phyloP scores from a whole-genome alignment of 192 early-diverging fungal genomes.

The Coemansia sp. region DNA sequence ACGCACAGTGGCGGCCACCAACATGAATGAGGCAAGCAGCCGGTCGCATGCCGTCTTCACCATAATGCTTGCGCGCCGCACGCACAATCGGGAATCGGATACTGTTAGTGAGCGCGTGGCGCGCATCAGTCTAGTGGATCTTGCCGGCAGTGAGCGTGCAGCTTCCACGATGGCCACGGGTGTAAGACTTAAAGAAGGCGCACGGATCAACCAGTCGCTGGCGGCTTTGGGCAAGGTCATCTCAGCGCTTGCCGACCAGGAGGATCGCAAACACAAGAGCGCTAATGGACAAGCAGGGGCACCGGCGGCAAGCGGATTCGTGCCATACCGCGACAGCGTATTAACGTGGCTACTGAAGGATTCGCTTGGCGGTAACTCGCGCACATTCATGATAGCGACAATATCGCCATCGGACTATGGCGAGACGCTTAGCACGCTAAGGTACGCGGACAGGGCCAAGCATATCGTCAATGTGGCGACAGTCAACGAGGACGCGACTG shows the following conservation, averaged over 20 bases:
- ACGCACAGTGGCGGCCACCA: conserved; percentile 85
- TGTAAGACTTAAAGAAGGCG: conserved; percentile 83
- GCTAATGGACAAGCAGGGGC: background rate
- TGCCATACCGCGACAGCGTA: conserved; percentile 92
- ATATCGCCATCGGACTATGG: conserved; percentile 76
- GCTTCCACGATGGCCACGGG: conserved; percentile 86
- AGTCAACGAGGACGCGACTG: conserved; percentile 88
- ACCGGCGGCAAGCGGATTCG: conserved; percentile 54
- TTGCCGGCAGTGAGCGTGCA: conserved; percentile 93
- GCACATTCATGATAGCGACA: conserved; percentile 80
- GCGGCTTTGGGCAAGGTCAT: conserved; percentile 95
- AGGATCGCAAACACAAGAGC: conserved; percentile 39
- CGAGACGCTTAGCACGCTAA: conserved; percentile 82
- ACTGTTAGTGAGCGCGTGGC: conserved; percentile 75
- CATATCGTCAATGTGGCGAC: conserved; percentile 88
- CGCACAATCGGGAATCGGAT: conserved; percentile 49
- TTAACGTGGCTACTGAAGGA: conserved; percentile 86
- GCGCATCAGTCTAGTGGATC: conserved; percentile 85
- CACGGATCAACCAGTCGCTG: conserved; percentile 92
- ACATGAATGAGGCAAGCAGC: conserved; percentile 93
- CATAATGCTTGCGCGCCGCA: conserved; percentile 69
- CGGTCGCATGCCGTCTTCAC: conserved; percentile 89
- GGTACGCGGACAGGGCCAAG: conserved; percentile 91
- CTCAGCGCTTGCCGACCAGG: conserved; percentile 79
- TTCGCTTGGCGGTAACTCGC: conserved; percentile 82